Percentiles rank a stretch among this genome's conserved stretches.
phyloP scores from a whole-genome alignment of 495 filamentous ascomycete species.

The Delitschia confertaspora region DNA sequence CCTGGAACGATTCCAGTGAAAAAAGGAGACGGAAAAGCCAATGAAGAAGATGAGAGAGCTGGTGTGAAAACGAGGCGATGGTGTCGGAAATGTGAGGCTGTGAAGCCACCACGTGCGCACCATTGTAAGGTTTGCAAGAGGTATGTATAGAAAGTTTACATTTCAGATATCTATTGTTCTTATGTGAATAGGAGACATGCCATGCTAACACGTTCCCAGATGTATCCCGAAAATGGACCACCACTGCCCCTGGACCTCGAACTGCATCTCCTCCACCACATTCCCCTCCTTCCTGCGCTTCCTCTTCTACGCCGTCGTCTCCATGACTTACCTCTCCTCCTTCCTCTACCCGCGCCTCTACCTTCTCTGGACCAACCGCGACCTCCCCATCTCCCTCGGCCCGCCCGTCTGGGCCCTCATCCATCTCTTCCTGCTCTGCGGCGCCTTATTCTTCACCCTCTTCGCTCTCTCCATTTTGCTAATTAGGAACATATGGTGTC shows the following conservation, averaged over 20 bases:
- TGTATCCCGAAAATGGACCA: slow-evolving; percentile 98
- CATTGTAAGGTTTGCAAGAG: slow-evolving; percentile 83
- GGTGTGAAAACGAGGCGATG: slow-evolving; percentile 36
- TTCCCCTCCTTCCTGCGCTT: slow-evolving; percentile 89
- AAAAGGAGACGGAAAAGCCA: slow-evolving; percentile 28
- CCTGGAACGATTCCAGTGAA: slow-evolving; percentile 49
- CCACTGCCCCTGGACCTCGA: slow-evolving; percentile 92
- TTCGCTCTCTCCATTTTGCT: slow-evolving; percentile 61
- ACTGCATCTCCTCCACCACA: slow-evolving; percentile 85
- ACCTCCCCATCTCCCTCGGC: slow-evolving; percentile 74
- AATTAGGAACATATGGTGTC: slow-evolving; percentile 48
- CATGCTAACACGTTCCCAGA: too few relatives aligned
- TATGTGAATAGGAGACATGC: slow-evolving; percentile 1
- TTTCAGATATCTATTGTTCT: background rate
- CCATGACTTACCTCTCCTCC: slow-evolving; percentile 56
- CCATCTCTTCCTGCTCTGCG: slow-evolving; percentile 55
- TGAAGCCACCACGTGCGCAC: slow-evolving; percentile 80
- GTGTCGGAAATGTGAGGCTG: slow-evolving; percentile 78
- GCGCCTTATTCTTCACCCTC: slow-evolving; percentile 52
- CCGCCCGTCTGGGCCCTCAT: slow-evolving; percentile 54
- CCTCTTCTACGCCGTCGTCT: slow-evolving; percentile 62
- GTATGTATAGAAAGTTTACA: slow-evolving; percentile 31
- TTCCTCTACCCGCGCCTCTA: slow-evolving; percentile 50
- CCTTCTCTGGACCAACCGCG: slow-evolving; percentile 55
- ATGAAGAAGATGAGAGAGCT: background rate